These are phyloP conservation scores for Brasenia schreberi DNA, from an alignment of 164 flowering plant genomes.

Conservation along the genomic window DNA sequence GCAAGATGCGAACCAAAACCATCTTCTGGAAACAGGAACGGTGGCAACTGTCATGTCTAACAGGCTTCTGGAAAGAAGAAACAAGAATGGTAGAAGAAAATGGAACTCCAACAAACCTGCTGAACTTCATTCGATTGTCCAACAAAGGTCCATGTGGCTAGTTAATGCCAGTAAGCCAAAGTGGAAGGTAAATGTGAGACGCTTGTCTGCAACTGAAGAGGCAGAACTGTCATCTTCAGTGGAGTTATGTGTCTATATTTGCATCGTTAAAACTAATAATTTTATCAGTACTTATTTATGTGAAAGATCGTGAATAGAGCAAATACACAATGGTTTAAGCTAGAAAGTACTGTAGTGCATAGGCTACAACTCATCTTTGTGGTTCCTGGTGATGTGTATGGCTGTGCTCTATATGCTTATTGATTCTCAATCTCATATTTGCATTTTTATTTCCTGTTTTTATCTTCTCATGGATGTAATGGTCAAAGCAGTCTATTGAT, in stretches of 20 bases:
- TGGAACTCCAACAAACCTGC: neutral
- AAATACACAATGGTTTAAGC: too few relatives aligned
- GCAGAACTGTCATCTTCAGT: neutral
- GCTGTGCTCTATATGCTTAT: too few relatives aligned
- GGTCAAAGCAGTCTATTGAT: too few relatives aligned
- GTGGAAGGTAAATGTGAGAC: neutral
- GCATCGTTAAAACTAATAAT: neutral
- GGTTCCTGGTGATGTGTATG: too few relatives aligned
- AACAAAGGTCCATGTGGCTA: neutral
- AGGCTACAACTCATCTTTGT: too few relatives aligned
- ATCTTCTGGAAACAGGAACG: neutral
- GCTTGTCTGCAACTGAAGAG: neutral
- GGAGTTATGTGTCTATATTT: neutral
- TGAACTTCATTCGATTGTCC: neutral
- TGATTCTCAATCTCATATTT: too few relatives aligned
- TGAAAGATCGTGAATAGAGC: too few relatives aligned
- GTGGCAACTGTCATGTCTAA: neutral
- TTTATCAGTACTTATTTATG: too few relatives aligned
- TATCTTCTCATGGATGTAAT: too few relatives aligned
- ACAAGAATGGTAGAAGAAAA: neutral
- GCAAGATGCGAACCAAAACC: neutral
- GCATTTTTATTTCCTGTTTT: too few relatives aligned
- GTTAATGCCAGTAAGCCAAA: neutral
- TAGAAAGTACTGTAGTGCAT: too few relatives aligned
- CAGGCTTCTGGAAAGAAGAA: neutral